A percentile compares a stretch with the other conserved stretches of the same genome.
Conservation (phyloP, 2,329 filamentous ascomycete species). For the Gaeumannomyces sp. region DNA sequence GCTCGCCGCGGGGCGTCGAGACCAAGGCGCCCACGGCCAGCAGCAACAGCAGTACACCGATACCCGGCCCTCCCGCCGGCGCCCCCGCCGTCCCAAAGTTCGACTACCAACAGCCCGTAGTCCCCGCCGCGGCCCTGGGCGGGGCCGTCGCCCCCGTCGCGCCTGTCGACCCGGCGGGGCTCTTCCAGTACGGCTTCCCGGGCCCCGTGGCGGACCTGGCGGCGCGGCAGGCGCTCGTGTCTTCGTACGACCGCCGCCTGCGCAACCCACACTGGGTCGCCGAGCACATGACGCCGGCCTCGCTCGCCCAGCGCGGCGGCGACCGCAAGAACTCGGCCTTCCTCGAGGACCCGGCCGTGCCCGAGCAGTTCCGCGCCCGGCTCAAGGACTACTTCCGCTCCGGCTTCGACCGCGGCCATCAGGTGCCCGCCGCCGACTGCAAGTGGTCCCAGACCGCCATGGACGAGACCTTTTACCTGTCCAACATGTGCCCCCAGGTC, state of each 20-base stretch:
- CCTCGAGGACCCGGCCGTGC: conserved; percentile 72
- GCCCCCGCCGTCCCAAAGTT: conserved; percentile 20
- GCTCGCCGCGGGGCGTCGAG: conserved; percentile 39
- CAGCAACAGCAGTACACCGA: conserved; percentile 16
- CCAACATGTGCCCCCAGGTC: conserved; percentile 98
- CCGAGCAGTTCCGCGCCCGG: conserved; percentile 79
- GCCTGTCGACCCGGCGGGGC: conserved; percentile 66
- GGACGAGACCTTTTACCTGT: conserved; percentile 88
- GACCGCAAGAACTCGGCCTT: conserved; percentile 83
- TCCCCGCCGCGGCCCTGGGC: no score
- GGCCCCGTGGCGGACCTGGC: conserved; percentile 83
- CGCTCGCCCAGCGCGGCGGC: conserved; percentile 65
- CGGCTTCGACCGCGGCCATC: conserved; percentile 93
- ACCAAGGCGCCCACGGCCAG: conserved; percentile 24
- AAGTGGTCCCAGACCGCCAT: conserved; percentile 94
- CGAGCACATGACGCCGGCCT: conserved; percentile 91
- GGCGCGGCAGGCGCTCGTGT: conserved; percentile 68
- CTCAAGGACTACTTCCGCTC: conserved; percentile 92
- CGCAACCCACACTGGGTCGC: conserved; percentile 93
- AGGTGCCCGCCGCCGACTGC: conserved; percentile 92
- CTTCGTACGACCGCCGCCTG: conserved; percentile 81
- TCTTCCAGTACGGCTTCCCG: conserved; percentile 86
- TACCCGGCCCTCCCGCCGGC: conserved; percentile 20
- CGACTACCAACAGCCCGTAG: neutral
- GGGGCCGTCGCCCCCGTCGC: conserved; percentile 28